phyloP scores from a whole-genome alignment of 2,329 filamentous ascomycete genomes.

The Alternaria conjuncta region DNA sequence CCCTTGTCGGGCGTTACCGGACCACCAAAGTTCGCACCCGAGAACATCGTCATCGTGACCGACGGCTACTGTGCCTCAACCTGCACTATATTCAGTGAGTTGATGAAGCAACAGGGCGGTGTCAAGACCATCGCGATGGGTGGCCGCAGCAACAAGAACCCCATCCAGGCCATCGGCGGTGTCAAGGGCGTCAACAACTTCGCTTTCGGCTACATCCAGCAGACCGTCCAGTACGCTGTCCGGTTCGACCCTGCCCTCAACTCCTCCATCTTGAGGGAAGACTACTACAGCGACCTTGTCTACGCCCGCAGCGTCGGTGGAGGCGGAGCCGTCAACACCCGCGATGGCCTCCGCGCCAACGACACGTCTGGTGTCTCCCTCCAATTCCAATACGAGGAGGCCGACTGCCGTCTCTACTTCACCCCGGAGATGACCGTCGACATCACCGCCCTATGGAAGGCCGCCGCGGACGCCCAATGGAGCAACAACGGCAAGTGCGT shows the following conservation, averaged over 20 bases:
- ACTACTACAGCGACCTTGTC: slow-evolving; percentile 35
- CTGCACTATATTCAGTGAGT: slow-evolving; percentile 63
- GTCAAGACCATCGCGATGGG: slow-evolving; percentile 63
- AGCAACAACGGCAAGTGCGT: slow-evolving; percentile 41
- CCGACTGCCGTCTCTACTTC: slow-evolving; percentile 50
- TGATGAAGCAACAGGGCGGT: slow-evolving; percentile 59
- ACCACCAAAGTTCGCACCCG: slow-evolving; percentile 59
- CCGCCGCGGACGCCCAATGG: slow-evolving; percentile 48
- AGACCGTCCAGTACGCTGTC: slow-evolving; percentile 29
- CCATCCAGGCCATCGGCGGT: slow-evolving; percentile 62
- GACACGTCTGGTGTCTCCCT: slow-evolving; percentile 43
- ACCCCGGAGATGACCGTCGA: slow-evolving; percentile 52
- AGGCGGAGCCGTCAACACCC: slow-evolving; percentile 41
- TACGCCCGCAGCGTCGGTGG: slow-evolving; percentile 26
- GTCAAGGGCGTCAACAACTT: slow-evolving; percentile 58
- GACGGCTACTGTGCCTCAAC: slow-evolving; percentile 67
- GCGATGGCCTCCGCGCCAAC: slow-evolving; percentile 43
- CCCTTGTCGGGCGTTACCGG: slow-evolving; percentile 52
- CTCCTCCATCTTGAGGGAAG: slow-evolving; percentile 29
- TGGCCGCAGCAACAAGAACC: slow-evolving; percentile 54
- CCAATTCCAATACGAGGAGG: slow-evolving; percentile 50
- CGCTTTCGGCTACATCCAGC: slow-evolving; percentile 42
- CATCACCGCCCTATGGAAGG: slow-evolving; percentile 46
- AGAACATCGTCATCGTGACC: slow-evolving; percentile 60
- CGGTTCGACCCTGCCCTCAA: slow-evolving; percentile 31